Conservation (phyloP, 2,329 filamentous ascomycete species). For the Geosmithia morbida region DNA sequence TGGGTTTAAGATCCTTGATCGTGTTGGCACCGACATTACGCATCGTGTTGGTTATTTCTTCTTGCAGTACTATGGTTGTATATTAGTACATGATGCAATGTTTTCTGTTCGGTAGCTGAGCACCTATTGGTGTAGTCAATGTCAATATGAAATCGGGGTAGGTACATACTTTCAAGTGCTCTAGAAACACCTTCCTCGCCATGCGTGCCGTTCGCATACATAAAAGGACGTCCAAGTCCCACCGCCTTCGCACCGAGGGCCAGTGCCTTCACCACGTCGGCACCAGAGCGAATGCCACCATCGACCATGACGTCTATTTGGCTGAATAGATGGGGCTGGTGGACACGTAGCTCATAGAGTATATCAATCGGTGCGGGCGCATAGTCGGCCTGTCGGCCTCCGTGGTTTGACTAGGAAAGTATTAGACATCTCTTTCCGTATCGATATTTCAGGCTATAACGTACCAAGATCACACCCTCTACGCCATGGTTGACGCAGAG, state of each 20-base stretch:
- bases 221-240: conserved; percentile 32
- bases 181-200: conserved; percentile 30
- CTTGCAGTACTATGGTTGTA: conserved; percentile 1
- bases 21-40: conserved; percentile 3
- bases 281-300: conserved; percentile 26
- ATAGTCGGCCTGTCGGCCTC: conserved; percentile 26
- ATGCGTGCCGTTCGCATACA: conserved; percentile 34
- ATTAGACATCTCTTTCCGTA: conserved; percentile 9
- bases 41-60: conserved; percentile 4
- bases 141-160: background rate
- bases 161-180: conserved; percentile 9
- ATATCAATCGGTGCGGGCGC: conserved; percentile 21
- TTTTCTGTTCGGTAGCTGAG: no score
- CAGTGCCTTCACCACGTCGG: conserved; percentile 25
- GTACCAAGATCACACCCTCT: conserved; percentile 2
- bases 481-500: conserved; percentile 10
- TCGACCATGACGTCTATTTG: conserved; percentile 24
- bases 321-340: conserved; percentile 21
- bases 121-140: background rate
- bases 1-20: conserved; percentile 3
- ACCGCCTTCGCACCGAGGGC: conserved; percentile 27
- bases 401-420: conserved; percentile 27
- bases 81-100: no score
- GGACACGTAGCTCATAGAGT: conserved; percentile 20
- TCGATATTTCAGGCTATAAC: background rate